Conservation (phyloP, 2,329 filamentous ascomycete genomes). For the Fusarium pininemorale region DNA sequence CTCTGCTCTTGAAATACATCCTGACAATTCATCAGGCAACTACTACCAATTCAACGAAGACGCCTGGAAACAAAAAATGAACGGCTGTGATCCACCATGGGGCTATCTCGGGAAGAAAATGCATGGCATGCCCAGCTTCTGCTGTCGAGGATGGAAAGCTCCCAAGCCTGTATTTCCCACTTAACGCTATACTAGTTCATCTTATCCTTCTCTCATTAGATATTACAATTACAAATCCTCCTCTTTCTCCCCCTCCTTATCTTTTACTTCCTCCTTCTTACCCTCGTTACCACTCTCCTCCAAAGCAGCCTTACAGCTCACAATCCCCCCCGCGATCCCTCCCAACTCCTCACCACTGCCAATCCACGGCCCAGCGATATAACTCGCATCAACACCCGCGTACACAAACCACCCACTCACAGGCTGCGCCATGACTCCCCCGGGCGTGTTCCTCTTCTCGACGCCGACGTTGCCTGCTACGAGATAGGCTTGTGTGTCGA, state of each 20-base stretch:
- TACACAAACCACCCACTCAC: conserved; percentile 54
- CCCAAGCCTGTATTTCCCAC: neutral
- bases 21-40: neutral
- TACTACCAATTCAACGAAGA: conserved; percentile 30
- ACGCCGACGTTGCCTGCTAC: conserved; percentile 52
- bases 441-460: conserved; percentile 32
- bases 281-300: neutral
- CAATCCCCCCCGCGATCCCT: conserved; percentile 14
- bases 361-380: conserved; percentile 23
- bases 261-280: too few relatives aligned
- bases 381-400: conserved; percentile 45
- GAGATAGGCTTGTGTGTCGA: conserved; percentile 47
- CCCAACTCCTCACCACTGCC: conserved; percentile 39
- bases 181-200: neutral
- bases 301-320: neutral
- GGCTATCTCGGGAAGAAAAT: conserved; percentile 12
- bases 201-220: neutral
- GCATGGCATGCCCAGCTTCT: conserved; percentile 20
- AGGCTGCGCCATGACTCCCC: conserved; percentile 46
- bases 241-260: neutral
- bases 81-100: conserved; percentile 32
- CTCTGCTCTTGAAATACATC: neutral
- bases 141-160: conserved; percentile 17
- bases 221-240: neutral
- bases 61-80: neutral